These are phyloP conservation scores for Penicillium antarcticum DNA, from an alignment of 495 filamentous ascomycete genomes.

Conservation along the genomic window DNA sequence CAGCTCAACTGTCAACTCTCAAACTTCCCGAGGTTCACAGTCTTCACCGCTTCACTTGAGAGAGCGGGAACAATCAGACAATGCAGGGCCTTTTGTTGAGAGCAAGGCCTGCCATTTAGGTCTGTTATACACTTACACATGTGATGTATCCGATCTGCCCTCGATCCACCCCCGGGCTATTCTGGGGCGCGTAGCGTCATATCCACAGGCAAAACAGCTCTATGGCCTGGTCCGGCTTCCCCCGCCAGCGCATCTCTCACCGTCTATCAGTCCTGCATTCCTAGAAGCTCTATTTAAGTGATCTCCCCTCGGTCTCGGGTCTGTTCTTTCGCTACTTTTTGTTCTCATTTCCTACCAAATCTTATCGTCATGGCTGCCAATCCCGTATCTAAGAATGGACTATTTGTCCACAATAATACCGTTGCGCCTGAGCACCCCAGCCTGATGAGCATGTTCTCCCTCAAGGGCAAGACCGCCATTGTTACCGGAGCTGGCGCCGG, in stretches of 20 bases:
- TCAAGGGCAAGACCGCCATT: constrained; percentile 81
- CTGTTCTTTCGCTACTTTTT: background rate
- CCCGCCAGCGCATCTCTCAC: constrained; percentile 10
- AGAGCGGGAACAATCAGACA: background rate
- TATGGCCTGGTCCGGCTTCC: background rate
- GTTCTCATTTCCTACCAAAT: background rate
- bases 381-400: constrained; percentile 39
- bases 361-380: constrained; percentile 30
- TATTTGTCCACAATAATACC: constrained; percentile 60
- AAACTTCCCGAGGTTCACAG: no score
- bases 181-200: constrained; percentile 1
- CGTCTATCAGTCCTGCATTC: constrained; percentile 3
- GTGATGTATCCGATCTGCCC: constrained; percentile 5
- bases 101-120: no score
- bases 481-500: constrained; percentile 79
- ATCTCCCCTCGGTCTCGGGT: background rate
- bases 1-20: no score
- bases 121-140: no score
- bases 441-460: constrained; percentile 76
- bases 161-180: background rate
- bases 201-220: background rate
- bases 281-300: constrained; percentile 12
- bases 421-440: constrained; percentile 55
- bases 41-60: no score
- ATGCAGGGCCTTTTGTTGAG: background rate